Conservation (phyloP, 352 stramenopile genomes). For the Aphanomyces stellatus region DNA sequence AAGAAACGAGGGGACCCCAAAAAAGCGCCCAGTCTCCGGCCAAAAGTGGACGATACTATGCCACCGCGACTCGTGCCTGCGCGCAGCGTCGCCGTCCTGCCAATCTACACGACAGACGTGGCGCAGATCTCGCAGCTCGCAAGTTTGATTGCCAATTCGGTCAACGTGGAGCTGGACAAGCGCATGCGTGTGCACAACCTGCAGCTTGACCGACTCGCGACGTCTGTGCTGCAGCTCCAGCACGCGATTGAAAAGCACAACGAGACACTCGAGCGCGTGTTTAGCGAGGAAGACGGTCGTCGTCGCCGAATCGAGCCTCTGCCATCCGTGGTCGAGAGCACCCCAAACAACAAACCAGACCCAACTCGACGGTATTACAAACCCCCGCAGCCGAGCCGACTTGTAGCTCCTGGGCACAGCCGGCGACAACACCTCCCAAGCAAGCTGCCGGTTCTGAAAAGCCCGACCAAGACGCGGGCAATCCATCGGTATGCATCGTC, state of each 20-base stretch:
- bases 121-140: conserved; percentile 19
- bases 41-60: no score
- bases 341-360: not conserved
- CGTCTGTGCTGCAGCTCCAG: conserved; percentile 1
- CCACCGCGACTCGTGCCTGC: not conserved
- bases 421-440: not conserved
- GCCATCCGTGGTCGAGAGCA: not conserved
- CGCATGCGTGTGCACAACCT: conserved; percentile 5
- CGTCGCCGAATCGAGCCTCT: no score
- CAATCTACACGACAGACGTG: conserved; percentile 16
- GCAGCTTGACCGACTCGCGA: not conserved
- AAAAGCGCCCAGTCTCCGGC: no score
- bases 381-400: not conserved
- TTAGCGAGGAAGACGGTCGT: not conserved
- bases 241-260: conserved; percentile 19
- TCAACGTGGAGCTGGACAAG: conserved; percentile 11
- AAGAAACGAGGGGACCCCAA: no score
- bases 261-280: not conserved
- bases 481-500: no score
- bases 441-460: not conserved
- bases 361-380: not conserved
- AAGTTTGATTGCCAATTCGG: conserved; percentile 16
- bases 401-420: not conserved
- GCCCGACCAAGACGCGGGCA: not conserved
- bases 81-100: not conserved